Base-by-base conservation (phyloP, 495 filamentous ascomycete species). In the Halenospora varia region DNA sequence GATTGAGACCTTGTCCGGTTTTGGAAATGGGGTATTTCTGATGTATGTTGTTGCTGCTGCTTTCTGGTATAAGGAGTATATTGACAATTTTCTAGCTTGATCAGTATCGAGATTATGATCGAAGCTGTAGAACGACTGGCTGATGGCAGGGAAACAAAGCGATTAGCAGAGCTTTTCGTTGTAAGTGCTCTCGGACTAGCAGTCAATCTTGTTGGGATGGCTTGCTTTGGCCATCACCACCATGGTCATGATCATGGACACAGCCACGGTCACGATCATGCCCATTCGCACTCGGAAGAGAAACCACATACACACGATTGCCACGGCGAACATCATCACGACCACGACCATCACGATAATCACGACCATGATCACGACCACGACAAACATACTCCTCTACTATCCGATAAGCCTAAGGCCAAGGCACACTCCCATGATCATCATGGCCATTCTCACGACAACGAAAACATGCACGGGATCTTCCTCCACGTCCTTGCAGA, bases 401-500 rank as follows among this genome's bases (percentile, higher is more conserved):
- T 55, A 8, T 23, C 48, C 10, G 58, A 62, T 35, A n/a, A n/a
- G n/a, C 13, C 29, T 19, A 64, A 80, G 48, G 48, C 55, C 19
- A 17, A 17, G 17, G 23, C 8, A 24, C 47, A 49, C n/a, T 6
- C 4, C 47, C 47, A 49, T 25, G 47, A 23, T n/a, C 18, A 23
- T 49, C 63, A 63, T 26, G 51, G 60, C 29, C 82, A 87, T 59
- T 68, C 76, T 20, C 89, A 95, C 69, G 88, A 88, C 53, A 96
- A 95, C 68, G 95, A 99, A 64, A 99, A 99, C 65, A 97, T 98
- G 95, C 85, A 92, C 59, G 94, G 94, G n/a, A 97, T 99, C 59
- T 99, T 93, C 74, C 75, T 99, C 9, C 94, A 99, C 65, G 89
- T 99, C 53, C 77, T 97, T 2, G 95, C 93, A 9, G 94, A 99